phyloP scores from a whole-genome alignment of 1,139 yeast species.

The Diutina pseudorugosa region DNA sequence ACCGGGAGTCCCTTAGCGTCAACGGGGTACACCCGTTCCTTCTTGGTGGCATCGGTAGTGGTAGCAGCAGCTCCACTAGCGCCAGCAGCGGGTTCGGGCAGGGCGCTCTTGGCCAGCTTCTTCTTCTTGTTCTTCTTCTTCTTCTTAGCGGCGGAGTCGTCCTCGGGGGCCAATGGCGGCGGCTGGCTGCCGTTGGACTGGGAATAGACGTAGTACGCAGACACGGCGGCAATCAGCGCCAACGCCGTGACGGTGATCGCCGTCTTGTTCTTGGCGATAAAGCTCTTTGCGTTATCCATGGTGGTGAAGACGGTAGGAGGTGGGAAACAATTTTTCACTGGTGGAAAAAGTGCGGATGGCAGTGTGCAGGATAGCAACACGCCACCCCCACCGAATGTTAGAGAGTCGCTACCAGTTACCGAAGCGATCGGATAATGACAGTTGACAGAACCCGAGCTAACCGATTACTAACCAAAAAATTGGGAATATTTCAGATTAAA shows the following conservation, averaged over 20 bases:
- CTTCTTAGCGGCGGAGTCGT: conserved; percentile 17
- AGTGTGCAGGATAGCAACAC: conserved; percentile 1
- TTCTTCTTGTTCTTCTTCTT: conserved; percentile 29
- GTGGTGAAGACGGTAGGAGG: background rate
- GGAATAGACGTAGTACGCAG: conserved; percentile 43
- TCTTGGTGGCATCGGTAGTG: conserved; percentile 7
- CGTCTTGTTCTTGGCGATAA: conserved; percentile 45
- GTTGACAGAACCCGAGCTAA: too few species aligned
- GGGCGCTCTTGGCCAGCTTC: conserved; percentile 23
- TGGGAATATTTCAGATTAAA: too few species aligned
- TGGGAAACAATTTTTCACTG: conserved; percentile 1
- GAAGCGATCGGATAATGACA: too few species aligned
- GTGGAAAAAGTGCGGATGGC: background rate
- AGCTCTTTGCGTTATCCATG: conserved; percentile 10
- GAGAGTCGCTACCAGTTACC: too few species aligned
- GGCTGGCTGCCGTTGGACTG: conserved; percentile 14
- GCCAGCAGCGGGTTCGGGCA: conserved; percentile 8
- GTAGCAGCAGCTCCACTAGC: conserved; percentile 10
- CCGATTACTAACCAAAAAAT: too few species aligned
- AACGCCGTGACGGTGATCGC: conserved; percentile 48
- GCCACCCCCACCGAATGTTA: background rate
- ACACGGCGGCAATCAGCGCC: conserved; percentile 51
- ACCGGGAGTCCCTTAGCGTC: conserved; percentile 45
- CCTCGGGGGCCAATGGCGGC: conserved; percentile 7
- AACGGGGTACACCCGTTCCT: conserved; percentile 29